phyloP scores from a whole-genome alignment of 2,329 filamentous ascomycete genomes.

The Alternaria brassicicola region DNA sequence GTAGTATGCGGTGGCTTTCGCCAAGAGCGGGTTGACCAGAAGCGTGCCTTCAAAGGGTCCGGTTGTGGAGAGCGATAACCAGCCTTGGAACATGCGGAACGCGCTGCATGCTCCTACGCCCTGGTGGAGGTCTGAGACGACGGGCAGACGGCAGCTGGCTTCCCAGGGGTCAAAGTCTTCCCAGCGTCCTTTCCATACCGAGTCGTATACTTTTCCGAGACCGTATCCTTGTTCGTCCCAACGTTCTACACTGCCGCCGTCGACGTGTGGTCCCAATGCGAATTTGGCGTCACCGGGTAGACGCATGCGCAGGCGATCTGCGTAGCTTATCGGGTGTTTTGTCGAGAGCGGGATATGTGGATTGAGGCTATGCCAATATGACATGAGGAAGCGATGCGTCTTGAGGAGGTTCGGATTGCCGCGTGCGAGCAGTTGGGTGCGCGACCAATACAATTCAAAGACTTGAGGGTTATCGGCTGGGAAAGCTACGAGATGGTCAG shows the following conservation, averaged over 20 bases:
- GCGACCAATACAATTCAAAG: constrained; percentile 59
- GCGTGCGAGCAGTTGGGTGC: constrained; percentile 55
- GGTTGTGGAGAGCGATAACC: constrained; percentile 79
- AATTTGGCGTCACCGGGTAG: constrained; percentile 61
- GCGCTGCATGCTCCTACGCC: constrained; percentile 82
- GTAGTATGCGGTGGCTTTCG: constrained; percentile 77
- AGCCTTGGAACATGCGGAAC: constrained; percentile 90
- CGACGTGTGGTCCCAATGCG: constrained; percentile 63
- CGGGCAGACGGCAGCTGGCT: constrained; percentile 69
- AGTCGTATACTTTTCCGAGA: constrained; percentile 69
- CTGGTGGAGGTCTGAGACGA: constrained; percentile 76
- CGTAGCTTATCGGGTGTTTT: constrained; percentile 56
- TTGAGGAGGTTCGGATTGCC: constrained; percentile 55
- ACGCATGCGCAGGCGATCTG: constrained; percentile 59
- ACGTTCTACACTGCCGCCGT: constrained; percentile 58
- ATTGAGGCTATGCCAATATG: constrained; percentile 56
- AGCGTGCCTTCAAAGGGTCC: constrained; percentile 79
- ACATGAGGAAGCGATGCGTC: constrained; percentile 56
- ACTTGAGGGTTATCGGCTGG: constrained; percentile 57
- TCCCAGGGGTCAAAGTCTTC: constrained; percentile 85
- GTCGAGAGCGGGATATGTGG: constrained; percentile 52
- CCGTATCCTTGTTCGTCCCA: constrained; percentile 67
- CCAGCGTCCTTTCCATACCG: constrained; percentile 76
- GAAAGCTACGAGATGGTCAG: constrained; percentile 48
- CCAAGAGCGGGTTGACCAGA: constrained; percentile 78